phyloP scores from a whole-genome alignment of 2,329 filamentous ascomycete species.

The Juglanconis oblonga region DNA sequence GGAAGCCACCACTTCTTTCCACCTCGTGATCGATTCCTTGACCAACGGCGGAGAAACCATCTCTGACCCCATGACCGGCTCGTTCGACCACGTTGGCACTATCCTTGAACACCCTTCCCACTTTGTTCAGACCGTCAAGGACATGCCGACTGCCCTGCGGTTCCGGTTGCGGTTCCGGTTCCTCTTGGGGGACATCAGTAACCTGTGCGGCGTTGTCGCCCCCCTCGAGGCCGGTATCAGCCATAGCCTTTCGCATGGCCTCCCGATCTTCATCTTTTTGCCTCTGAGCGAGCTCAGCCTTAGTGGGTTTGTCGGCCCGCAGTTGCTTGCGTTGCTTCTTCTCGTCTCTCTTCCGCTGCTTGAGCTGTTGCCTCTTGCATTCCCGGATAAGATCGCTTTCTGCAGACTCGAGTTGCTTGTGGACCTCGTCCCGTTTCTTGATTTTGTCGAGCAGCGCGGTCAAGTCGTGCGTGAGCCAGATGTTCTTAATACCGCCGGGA shows the following conservation, averaged over 20 bases:
- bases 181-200: conserved; percentile 31
- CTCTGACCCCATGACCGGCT: conserved; percentile 42
- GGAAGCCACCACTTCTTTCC: conserved; percentile 56
- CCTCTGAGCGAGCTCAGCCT: conserved; percentile 46
- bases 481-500: conserved; percentile 88
- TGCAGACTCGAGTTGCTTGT: conserved; percentile 70
- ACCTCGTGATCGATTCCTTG: conserved; percentile 51
- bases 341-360: conserved; percentile 61
- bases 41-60: conserved; percentile 43
- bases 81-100: conserved; percentile 39
- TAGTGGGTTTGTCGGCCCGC: conserved; percentile 47
- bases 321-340: conserved; percentile 59
- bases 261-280: conserved; percentile 47
- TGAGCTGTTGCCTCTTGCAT: conserved; percentile 76
- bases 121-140: conserved; percentile 29
- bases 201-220: conserved; percentile 49
- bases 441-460: conserved; percentile 83
- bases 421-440: conserved; percentile 67
- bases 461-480: conserved; percentile 93
- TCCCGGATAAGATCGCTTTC: conserved; percentile 80
- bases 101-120: conserved; percentile 49
- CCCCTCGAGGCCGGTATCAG: conserved; percentile 45
- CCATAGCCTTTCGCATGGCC: conserved; percentile 49
- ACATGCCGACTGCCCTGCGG: background rate
- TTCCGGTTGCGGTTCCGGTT: background rate